Evolutionary conservation across 306 rosid genomes (phyloP).

Genomic region (Leucaena leucocephala): DNA sequence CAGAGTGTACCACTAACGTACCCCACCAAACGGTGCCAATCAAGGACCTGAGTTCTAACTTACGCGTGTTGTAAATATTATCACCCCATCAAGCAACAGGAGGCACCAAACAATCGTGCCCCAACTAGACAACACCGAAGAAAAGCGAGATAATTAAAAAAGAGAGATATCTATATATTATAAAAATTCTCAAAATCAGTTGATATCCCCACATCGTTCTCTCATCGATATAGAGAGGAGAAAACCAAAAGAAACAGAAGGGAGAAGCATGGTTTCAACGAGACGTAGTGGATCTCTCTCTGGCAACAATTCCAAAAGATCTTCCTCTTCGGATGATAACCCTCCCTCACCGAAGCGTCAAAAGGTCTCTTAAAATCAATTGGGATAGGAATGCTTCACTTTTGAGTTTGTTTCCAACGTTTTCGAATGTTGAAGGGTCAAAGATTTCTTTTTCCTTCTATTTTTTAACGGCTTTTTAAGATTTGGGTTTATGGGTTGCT

Average conservation of each 20-base stretch:
- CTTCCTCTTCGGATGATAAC: conserved; percentile 88
- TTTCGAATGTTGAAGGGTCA: conserved; percentile 19
- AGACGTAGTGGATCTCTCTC: conserved; percentile 99
- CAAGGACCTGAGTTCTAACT: neutral
- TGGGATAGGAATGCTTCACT: conserved; percentile 8
- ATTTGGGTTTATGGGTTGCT: conserved; percentile 41
- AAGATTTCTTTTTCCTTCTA: conserved; percentile 9
- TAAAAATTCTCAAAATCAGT: conserved; percentile 13
- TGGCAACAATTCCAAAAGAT: conserved; percentile 62
- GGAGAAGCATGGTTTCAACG: conserved; percentile 92
- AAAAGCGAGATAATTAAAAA: conserved; percentile 5
- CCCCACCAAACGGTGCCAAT: neutral
- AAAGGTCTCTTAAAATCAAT: conserved; percentile 52
- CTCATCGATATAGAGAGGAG: conserved; percentile 27
- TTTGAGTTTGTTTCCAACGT: conserved; percentile 3
- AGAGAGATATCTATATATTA: neutral
- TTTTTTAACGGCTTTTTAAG: neutral
- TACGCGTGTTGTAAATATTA: conserved; percentile 3
- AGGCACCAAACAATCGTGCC: conserved; percentile 20
- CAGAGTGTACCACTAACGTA: neutral
- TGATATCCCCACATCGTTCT: conserved; percentile 23
- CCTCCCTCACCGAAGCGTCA: conserved; percentile 86
- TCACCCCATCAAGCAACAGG: neutral
- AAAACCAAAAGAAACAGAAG: conserved; percentile 34
- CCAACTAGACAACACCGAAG: conserved; percentile 12